Evolutionary conservation across 2,329 filamentous ascomycete genomes (phyloP).

Genomic region (Claviceps paspali): DNA sequence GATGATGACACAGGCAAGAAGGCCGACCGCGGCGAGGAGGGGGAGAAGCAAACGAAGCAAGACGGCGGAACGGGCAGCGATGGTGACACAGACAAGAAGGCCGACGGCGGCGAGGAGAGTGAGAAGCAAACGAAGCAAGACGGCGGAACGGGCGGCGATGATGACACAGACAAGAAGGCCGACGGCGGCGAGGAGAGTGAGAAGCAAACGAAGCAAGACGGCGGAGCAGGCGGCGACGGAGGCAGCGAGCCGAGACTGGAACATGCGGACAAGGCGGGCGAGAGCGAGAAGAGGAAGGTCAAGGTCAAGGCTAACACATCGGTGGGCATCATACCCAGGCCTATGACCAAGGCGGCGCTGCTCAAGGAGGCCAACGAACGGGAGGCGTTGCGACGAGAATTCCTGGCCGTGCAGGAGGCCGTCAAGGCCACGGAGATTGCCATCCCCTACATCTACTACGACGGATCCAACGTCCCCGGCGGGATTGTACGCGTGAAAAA

Average conservation of each 20-base stretch:
- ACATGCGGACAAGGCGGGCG: conserved; percentile 12
- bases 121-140: too few species aligned
- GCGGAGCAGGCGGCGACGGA: conserved; percentile 11
- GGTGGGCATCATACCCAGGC: conserved; percentile 52
- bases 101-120: too few species aligned
- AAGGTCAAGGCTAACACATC: conserved; percentile 48
- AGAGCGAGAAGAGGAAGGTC: conserved; percentile 9
- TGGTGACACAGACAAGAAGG: too few species aligned
- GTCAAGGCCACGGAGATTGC: conserved; percentile 82
- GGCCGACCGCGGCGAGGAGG: too few species aligned
- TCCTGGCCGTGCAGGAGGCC: conserved; percentile 64
- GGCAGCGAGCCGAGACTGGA: not conserved
- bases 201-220: too few species aligned
- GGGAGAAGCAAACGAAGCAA: too few species aligned
- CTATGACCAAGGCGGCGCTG: conserved; percentile 55
- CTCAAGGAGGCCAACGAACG: conserved; percentile 65
- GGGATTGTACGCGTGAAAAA: conserved; percentile 80
- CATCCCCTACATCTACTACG: conserved; percentile 94
- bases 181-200: too few species aligned
- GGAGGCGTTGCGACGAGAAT: conserved; percentile 69
- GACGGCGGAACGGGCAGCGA: too few species aligned
- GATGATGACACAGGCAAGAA: conserved; percentile 46
- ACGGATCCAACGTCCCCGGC: conserved; percentile 78
- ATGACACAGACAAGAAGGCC: too few species aligned
- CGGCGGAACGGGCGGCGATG: too few species aligned